phyloP scores from a whole-genome alignment of 371 early-diverging fungal species.

The Capillidium rhysosporum region DNA sequence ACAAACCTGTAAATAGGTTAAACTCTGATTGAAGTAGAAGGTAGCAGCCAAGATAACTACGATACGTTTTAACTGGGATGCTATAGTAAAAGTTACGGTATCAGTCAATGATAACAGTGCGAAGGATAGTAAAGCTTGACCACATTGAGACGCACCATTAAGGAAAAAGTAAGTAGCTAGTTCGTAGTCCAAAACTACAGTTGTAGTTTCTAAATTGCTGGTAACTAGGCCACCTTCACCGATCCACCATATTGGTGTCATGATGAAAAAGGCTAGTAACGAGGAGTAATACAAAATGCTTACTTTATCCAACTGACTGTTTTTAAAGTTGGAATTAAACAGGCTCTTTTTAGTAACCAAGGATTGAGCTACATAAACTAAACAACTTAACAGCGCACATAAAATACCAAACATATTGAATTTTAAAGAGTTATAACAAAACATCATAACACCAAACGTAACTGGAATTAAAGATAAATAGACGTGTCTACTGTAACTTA shows the following conservation, averaged over 20 bases:
- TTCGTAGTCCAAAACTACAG: background rate
- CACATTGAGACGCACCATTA: background rate
- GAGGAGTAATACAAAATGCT: background rate
- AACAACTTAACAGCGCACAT: background rate
- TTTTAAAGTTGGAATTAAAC: background rate
- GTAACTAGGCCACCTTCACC: background rate
- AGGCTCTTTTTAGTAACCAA: background rate
- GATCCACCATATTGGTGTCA: background rate
- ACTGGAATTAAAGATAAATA: background rate
- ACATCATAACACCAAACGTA: background rate
- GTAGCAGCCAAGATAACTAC: background rate
- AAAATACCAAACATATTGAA: background rate
- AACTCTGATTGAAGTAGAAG: background rate
- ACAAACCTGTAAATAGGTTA: background rate
- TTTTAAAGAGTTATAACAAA: background rate
- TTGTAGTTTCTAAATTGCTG: no score
- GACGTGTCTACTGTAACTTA: background rate
- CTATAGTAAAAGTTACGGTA: background rate
- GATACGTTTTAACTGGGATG: background rate
- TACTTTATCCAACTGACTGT: background rate
- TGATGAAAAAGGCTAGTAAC: background rate
- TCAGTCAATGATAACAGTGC: background rate
- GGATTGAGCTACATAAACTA: background rate
- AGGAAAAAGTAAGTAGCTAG: background rate
- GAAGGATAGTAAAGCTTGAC: background rate